phyloP scores from a whole-genome alignment of 2,329 filamentous ascomycete genomes.

The Aspergillus brunneoviolaceus region DNA sequence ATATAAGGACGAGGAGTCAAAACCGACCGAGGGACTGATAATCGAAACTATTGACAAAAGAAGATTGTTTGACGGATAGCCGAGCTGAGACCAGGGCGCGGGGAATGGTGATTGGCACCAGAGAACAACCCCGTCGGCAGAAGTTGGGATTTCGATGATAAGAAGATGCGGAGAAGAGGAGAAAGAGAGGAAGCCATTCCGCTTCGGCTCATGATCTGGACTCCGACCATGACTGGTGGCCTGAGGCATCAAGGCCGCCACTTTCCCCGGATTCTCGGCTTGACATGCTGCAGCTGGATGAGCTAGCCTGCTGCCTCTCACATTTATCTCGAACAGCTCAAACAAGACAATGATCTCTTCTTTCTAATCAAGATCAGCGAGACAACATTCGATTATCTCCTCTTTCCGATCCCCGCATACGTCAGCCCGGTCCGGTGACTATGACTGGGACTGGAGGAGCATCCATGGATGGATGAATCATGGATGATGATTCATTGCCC shows the following conservation, averaged over 20 bases:
- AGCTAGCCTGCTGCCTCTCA: no score
- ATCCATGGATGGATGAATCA: not conserved
- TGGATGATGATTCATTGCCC: constrained; percentile 10
- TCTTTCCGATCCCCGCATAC: not conserved
- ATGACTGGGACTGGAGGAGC: not conserved
- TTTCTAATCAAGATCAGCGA: not conserved
- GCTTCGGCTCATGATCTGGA: not conserved
- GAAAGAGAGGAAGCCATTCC: not conserved
- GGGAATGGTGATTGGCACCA: not conserved
- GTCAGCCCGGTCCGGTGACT: not conserved
- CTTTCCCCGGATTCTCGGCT: not conserved
- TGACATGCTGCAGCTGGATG: not conserved
- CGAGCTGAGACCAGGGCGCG: not conserved
- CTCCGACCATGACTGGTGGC: not conserved
- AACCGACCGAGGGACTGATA: not conserved
- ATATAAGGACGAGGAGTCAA: not conserved
- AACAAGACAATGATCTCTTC: not conserved
- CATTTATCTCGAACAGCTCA: not conserved
- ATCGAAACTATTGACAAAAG: not conserved
- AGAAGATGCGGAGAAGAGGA: not conserved
- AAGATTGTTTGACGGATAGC: not conserved
- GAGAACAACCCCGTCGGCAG: not conserved
- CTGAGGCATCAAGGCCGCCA: not conserved
- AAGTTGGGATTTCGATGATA: not conserved
- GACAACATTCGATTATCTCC: not conserved